Base-by-base conservation (phyloP, 371 early-diverging fungal genomes). In the Mucor velutinosus region DNA sequence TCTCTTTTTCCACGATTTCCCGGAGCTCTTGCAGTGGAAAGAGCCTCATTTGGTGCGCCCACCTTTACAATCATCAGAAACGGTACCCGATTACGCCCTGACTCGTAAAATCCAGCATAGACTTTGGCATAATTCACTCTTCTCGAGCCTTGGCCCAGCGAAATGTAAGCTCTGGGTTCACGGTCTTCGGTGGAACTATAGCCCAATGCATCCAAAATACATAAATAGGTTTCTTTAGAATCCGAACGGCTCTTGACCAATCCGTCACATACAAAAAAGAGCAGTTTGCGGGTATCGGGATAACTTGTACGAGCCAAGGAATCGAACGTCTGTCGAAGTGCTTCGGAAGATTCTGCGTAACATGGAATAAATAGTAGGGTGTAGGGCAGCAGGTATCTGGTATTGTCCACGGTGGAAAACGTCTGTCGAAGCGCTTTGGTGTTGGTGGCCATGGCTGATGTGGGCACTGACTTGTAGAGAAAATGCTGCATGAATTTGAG, bases 241-340 rank as follows among this genome's bases (percentile, higher is more conserved):
- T 73, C 76, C 6, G 64, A 41, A 19, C 51, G 21, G 47, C 73
- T 74, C 39, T 66, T 67, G 4, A 73, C 73, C 0, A 78, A 29
- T 6, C 84, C 84, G 61, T 84, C 85, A 32, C 82, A 82, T 11
- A 84, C 82, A 67, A 88, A 85, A 19, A 84, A 53, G 8, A 88
- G 66, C 8, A 88, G 41, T 53, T 81, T 86, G 15, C 73, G 72
- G 11, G 63, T 67, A 47, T 85, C 85, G 8, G 83, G 82, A 62
- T 85, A 79, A 43, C 73, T 76, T 6, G 80, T 71, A 4, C 82
- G 47, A 7, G 80, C 86, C n/a, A 88, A 71, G 0, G 86, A 78
- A 49, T 85, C 84, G 4, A 88, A 63, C 4, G 86, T 83, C 27
- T 80, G 76, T 25, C 72, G 74, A 55, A 86, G 56, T 1, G 67